Evolutionary conservation across 2,329 filamentous ascomycete genomes (phyloP), one percentile per base, ranked within the genome.

Genomic region (Beauveria medogensis): DNA sequence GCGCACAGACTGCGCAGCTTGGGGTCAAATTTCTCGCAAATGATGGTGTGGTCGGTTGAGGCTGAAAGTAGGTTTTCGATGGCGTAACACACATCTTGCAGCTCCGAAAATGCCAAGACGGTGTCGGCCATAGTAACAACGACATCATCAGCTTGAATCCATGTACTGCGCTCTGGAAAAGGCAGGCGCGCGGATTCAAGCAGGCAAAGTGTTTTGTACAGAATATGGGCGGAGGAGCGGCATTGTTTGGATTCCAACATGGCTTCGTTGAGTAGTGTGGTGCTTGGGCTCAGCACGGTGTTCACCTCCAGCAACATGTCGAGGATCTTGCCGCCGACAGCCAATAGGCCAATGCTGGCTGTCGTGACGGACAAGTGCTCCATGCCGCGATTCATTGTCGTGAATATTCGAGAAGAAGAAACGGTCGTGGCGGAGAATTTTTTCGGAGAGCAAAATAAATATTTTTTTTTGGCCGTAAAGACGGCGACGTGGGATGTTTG

Each of bases 201-300:
- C 22, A 72, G 67, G 24, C 61, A 65, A 50, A 75, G 68, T 5
- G 70, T 71, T 64, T 74, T 74, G 66, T 70, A 70, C 43, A 75
- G 66, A 44, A 73, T 67, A 64, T 73, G 70, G 20, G 74, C 66
- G 1, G 73, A 73, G 12, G 73, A 75, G 40, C 73, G 71, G 43
- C 71, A 73, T 63, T 75, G 72, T 55, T 74, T 73, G 43, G 73
- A 64, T 62, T 74, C 71, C 51, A 72, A 71, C 6, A 74, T 67
- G 14, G 71, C 70, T 51, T 68, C 65, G 64, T 69, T 69, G 61
- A 73, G 64, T 30, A 68, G 50, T 7, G 65, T 63, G 20, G 70
- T 71, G 59, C 64, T 64, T 61, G 65, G 60, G 61, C 66, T 66
- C 1, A 72, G 67, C 6, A 69, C 65, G 55, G 67, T 66, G 63